A percentile compares a stretch with the other conserved stretches of the same genome.
Evolutionary conservation across 331 rosid genomes (phyloP).

Genomic region (Rosa hybrid): DNA sequence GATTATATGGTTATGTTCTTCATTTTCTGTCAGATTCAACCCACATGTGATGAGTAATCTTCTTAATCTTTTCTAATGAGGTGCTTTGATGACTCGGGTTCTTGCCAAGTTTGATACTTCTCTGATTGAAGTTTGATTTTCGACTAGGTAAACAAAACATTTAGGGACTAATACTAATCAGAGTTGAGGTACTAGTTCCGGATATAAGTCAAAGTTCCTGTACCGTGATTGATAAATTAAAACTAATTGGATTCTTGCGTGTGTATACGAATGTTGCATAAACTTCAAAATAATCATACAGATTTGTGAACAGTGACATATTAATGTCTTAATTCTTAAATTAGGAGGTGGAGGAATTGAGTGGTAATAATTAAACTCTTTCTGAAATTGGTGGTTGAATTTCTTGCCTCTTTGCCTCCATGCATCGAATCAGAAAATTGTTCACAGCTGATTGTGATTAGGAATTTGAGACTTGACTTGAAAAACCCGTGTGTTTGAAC

Average conservation of each 20-base stretch:
- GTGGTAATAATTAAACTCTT: not conserved
- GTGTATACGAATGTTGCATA: not conserved
- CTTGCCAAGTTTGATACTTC: not conserved
- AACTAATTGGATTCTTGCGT: not conserved
- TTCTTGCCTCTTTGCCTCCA: not conserved
- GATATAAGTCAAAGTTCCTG: not conserved
- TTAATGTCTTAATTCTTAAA: not conserved
- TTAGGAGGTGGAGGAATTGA: slow-evolving; percentile 1
- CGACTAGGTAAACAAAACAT: not conserved
- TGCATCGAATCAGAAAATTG: not conserved
- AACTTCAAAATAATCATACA: not conserved
- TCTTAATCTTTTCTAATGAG: not conserved
- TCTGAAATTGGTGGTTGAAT: not conserved
- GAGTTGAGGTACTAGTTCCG: not conserved
- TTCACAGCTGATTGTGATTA: not conserved
- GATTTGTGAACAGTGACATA: not conserved
- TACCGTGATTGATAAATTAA: not conserved
- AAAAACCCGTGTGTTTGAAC: slow-evolving; percentile 12
- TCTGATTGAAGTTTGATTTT: not conserved
- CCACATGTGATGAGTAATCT: not conserved
- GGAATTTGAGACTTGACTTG: slow-evolving; percentile 12
- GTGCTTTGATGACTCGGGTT: not conserved
- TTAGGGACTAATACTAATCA: not conserved
- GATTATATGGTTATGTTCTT: not conserved
- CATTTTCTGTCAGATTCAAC: not conserved